Conservation (phyloP, 176 grass and related monocot genomes). For the Carex myosuroides region DNA sequence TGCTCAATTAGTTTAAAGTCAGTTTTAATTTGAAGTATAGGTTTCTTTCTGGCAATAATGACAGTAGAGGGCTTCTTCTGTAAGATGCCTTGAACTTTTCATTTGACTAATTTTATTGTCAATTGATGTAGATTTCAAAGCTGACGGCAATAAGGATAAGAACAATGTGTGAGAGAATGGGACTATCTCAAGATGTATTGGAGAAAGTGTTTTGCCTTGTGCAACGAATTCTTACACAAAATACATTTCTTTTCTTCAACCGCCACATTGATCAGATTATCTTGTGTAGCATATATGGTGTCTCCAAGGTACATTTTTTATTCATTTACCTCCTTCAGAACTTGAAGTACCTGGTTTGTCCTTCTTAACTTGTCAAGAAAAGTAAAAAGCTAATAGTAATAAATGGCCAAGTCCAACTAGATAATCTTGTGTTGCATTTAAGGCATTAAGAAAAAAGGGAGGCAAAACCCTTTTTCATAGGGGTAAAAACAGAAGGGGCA, state of each 20-base stretch:
- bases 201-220: slow-evolving; percentile 78
- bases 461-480: background rate
- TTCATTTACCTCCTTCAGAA: background rate
- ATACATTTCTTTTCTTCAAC: slow-evolving; percentile 87
- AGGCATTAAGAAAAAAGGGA: background rate
- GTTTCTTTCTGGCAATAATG: background rate
- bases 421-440: background rate
- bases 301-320: slow-evolving; percentile 60
- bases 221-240: slow-evolving; percentile 76
- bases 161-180: slow-evolving; percentile 88
- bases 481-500: background rate
- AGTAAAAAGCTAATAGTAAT: background rate
- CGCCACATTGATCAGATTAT: slow-evolving; percentile 96
- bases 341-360: background rate
- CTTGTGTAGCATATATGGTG: slow-evolving; percentile 91
- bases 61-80: background rate
- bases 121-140: slow-evolving; percentile 58
- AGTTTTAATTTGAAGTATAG: background rate
- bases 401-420: background rate
- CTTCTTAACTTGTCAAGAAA: background rate
- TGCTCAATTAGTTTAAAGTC: background rate
- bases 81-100: background rate
- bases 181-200: slow-evolving; percentile 66
- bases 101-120: slow-evolving; percentile 15
- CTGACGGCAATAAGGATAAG: slow-evolving; percentile 88